Percentiles rank a stretch among this genome's conserved stretches.
Evolutionary conservation across 192 early-diverging fungal genomes (phyloP).

Genomic region (Entomortierella chlamydospora): DNA sequence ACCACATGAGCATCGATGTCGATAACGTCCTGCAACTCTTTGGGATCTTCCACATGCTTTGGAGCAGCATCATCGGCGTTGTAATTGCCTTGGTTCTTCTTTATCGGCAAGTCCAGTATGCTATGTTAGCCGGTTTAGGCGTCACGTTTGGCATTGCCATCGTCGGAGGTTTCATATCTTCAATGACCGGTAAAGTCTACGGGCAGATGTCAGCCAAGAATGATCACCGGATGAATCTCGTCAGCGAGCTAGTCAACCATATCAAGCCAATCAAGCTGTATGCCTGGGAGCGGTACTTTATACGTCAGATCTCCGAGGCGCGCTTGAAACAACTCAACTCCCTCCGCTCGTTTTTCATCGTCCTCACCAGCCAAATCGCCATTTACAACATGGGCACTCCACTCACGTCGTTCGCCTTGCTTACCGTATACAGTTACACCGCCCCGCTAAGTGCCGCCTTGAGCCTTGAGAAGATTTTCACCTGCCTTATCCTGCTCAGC

Average conservation of each 20-base stretch:
- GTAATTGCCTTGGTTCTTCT: constrained; percentile 31
- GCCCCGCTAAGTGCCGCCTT: constrained; percentile 43
- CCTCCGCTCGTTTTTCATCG: constrained; percentile 21
- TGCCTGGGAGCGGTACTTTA: constrained; percentile 70
- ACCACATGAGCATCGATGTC: constrained; percentile 63
- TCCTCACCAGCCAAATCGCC: constrained; percentile 4
- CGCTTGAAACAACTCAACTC: constrained; percentile 43
- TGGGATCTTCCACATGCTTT: constrained; percentile 26
- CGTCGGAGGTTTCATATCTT: constrained; percentile 1
- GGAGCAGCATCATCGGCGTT: constrained; percentile 33
- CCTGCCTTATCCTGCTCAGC: constrained; percentile 79
- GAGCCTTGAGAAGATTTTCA: constrained; percentile 71
- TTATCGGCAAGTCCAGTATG: constrained; percentile 15
- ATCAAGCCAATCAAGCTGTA: constrained; percentile 80
- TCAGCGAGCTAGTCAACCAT: constrained; percentile 69
- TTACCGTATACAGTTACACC: constrained; percentile 35
- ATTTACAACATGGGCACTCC: constrained; percentile 32
- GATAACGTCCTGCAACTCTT: constrained; percentile 22
- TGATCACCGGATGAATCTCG: constrained; percentile 67
- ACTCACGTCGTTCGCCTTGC: constrained; percentile 49
- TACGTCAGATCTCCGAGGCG: constrained; percentile 23
- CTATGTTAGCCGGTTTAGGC: constrained; percentile 28
- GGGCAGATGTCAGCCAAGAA: constrained; percentile 41
- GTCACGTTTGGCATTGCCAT: constrained; percentile 15
- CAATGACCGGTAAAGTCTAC: constrained; percentile 13